Evolutionary conservation across 1,139 yeast species (phyloP), one percentile per base, ranked within the genome.

Genomic region (Suhomyces panamericanus): DNA sequence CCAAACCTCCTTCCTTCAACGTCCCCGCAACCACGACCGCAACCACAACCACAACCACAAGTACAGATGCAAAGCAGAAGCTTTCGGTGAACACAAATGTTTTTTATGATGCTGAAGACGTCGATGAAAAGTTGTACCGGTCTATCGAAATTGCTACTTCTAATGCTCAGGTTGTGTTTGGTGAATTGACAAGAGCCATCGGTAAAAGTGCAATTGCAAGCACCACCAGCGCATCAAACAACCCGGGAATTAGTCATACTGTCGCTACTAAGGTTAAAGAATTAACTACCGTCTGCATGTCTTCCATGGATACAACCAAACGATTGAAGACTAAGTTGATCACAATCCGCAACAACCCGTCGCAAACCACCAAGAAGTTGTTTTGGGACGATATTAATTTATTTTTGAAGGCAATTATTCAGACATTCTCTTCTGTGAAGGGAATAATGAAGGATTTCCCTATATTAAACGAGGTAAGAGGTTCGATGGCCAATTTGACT

Each of bases 341-440:
- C 7, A 70, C 78, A 2, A 78, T 82, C 37, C 66, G 77, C 29
- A 73, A 75, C 29, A 74, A 73, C 36, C 73, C 81, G 0, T 74
- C 78, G n/a, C 66, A 62, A n/a, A 70, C 73, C 2, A 85, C 86
- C 30, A 81, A 86, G 50, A 74, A 79, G 48, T 73, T 75, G 53
- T 83, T 93, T 49, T 91, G 95, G 83, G 98, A 91, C 54, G 95
- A 87, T 56, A 85, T 90, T 32, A 90, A 88, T 62, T 70, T 81
- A 43, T 89, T 91, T 56, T 71, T 91, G 54, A 90, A 89, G 58
- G 85, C 95, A 0, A 85, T 89, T 47, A 85, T 90, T 49, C 86
- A 83, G 39, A 87, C 93, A 32, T 73, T 91, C 52, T 93, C 93
- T 1, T 80, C 89, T 1, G 90, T 95, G 0, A 90, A 89, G 59